phyloP scores from a whole-genome alignment of 495 filamentous ascomycete genomes.

The Talaromyces stipitatus region DNA sequence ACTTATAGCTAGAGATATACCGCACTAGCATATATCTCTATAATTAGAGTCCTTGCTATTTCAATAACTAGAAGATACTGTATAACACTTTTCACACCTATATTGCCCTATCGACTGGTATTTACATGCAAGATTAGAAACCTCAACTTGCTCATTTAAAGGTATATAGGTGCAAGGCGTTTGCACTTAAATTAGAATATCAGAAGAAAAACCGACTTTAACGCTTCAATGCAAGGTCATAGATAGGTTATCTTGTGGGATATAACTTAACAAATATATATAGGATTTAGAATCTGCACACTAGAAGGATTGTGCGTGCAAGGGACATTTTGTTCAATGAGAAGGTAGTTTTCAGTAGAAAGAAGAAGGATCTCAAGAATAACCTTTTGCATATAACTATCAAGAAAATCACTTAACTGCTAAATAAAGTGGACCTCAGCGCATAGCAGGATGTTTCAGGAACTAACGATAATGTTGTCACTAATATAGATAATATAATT shows the following conservation, averaged over 20 bases:
- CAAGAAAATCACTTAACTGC: neutral
- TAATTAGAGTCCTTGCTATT: neutral
- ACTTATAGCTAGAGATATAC: constrained; percentile 1
- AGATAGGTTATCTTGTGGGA: constrained; percentile 21
- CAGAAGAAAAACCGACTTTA: constrained; percentile 8
- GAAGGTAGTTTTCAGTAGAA: constrained; percentile 5
- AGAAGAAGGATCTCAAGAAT: constrained; percentile 22
- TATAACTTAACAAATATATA: constrained; percentile 23
- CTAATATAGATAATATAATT: neutral
- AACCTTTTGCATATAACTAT: constrained; percentile 4
- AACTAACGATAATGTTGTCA: neutral
- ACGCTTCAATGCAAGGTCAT: constrained; percentile 16
- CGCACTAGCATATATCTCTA: neutral
- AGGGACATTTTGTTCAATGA: constrained; percentile 6
- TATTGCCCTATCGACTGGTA: neutral
- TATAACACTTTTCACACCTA: neutral
- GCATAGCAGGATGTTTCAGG: neutral
- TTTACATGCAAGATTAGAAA: neutral
- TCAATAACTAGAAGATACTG: constrained; percentile 1
- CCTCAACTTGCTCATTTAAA: constrained; percentile 7
- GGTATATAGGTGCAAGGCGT: constrained; percentile 8
- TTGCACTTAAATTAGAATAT: constrained; percentile 11
- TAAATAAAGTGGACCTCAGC: neutral
- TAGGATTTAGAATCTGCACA: constrained; percentile 15
- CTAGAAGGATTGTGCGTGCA: neutral